Conservation (phyloP, 768 basidiomycete genomes). For the Psilocybe cubensis region DNA sequence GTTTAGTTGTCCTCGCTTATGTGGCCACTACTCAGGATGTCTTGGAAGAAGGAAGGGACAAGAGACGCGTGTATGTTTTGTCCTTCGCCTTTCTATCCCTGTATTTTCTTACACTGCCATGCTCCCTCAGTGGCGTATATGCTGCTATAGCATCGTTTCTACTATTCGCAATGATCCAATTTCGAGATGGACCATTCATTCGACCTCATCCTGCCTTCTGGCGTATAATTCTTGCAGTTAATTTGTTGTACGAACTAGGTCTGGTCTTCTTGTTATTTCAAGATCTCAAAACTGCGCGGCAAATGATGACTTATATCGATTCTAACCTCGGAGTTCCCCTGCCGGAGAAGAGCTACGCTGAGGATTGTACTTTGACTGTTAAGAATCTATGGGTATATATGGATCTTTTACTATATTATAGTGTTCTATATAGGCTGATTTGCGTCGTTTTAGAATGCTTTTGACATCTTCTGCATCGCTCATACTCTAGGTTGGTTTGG, state of each 20-base stretch:
- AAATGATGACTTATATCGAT: constrained; percentile 82
- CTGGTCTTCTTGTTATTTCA: constrained; percentile 88
- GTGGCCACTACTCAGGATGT: constrained; percentile 84
- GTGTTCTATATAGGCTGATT: constrained; percentile 8
- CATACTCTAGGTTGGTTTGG: constrained; percentile 91
- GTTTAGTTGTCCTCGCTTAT: constrained; percentile 74
- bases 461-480: constrained; percentile 88
- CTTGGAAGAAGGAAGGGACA: constrained; percentile 82
- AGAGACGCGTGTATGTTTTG: constrained; percentile 71
- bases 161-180: constrained; percentile 84
- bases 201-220: constrained; percentile 89
- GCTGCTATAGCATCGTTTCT: constrained; percentile 77
- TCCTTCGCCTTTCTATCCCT: constrained; percentile 4
- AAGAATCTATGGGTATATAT: constrained; percentile 67
- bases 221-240: constrained; percentile 78
- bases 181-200: constrained; percentile 88
- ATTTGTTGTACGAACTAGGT: constrained; percentile 81
- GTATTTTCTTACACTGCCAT: constrained; percentile 2
- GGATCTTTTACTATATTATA: neutral
- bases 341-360: constrained; percentile 87
- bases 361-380: constrained; percentile 70
- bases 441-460: constrained; percentile 55
- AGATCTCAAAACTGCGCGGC: constrained; percentile 74
- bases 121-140: constrained; percentile 66
- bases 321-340: constrained; percentile 69